These are phyloP conservation scores for Nelumbo lutea DNA, from an alignment of 164 flowering plant genomes.

Conservation along the genomic window DNA sequence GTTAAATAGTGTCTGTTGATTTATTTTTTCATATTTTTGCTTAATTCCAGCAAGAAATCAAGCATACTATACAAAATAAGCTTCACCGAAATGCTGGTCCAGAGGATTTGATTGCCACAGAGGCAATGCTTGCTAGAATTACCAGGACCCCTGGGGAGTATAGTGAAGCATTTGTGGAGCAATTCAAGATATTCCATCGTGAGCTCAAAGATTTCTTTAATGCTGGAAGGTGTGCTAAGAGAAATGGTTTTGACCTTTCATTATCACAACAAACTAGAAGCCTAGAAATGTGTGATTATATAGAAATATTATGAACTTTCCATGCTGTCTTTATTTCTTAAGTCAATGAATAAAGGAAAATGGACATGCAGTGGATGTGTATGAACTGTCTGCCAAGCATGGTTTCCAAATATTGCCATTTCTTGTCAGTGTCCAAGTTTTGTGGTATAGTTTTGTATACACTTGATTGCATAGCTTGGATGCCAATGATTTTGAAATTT, in stretches of 20 bases:
- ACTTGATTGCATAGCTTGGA: too few species aligned
- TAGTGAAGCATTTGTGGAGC: constrained; percentile 79
- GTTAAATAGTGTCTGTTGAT: neutral
- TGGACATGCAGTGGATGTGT: too few species aligned
- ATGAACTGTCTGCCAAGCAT: too few species aligned
- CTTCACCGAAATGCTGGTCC: constrained; percentile 99
- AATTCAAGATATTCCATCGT: constrained; percentile 80
- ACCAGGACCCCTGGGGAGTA: constrained; percentile 86
- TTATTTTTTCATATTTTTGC: constrained; percentile 1
- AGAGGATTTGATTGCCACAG: constrained; percentile 93
- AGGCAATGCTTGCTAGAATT: constrained; percentile 87
- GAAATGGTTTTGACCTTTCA: neutral
- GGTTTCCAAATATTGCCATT: too few species aligned
- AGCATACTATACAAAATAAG: constrained; percentile 98
- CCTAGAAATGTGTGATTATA: too few species aligned
- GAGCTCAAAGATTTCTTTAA: constrained; percentile 97
- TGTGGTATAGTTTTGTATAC: too few species aligned
- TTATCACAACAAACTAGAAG: neutral
- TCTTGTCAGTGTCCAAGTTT: too few species aligned
- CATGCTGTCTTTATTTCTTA: too few species aligned
- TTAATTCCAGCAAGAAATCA: constrained; percentile 84
- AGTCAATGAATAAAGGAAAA: too few species aligned
- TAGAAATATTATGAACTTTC: too few species aligned
- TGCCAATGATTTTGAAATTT: too few species aligned
- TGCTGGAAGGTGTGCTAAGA: constrained; percentile 82